Conservation (phyloP, 805 yeast genomes). For the Metschnikowia kofuensis region DNA sequence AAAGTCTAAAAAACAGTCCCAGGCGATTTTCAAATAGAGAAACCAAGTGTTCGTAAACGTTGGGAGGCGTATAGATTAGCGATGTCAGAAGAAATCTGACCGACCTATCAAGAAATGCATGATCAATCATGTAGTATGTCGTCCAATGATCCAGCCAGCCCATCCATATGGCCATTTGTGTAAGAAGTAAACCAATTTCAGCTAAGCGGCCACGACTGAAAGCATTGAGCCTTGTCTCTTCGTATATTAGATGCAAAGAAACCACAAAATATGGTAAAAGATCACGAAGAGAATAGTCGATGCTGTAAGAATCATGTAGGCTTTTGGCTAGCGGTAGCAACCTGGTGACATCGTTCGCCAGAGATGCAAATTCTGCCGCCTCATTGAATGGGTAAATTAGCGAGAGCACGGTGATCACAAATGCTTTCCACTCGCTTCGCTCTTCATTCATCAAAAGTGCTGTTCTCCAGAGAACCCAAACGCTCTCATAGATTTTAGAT, state of each 20-base stretch:
- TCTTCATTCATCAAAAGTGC: conserved; percentile 43
- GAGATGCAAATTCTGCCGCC: not conserved
- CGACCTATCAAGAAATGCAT: conserved; percentile 31
- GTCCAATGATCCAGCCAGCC: conserved; percentile 74
- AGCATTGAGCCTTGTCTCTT: conserved; percentile 64
- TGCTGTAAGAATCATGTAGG: conserved; percentile 24
- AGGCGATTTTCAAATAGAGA: conserved; percentile 45
- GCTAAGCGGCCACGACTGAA: conserved; percentile 34
- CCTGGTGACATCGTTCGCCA: conserved; percentile 27
- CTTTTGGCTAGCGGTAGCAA: conserved; percentile 30
- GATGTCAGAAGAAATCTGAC: conserved; percentile 43
- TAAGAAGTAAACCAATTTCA: conserved; percentile 51
- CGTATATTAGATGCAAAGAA: conserved; percentile 73
- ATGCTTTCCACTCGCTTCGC: conserved; percentile 59
- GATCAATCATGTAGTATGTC: conserved; percentile 47
- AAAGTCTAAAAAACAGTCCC: conserved; percentile 59
- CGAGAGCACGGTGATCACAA: conserved; percentile 49
- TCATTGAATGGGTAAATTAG: conserved; percentile 46
- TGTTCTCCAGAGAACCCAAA: conserved; percentile 65
- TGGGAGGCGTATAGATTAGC: conserved; percentile 57
- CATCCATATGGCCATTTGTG: conserved; percentile 63
- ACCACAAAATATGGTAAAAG: conserved; percentile 61
- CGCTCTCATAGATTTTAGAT: conserved; percentile 51
- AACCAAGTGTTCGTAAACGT: conserved; percentile 52
- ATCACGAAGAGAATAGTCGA: conserved; percentile 46